Evolutionary conservation across 192 early-diverging fungal genomes (phyloP).

Genomic region (Backusella macrospora): DNA sequence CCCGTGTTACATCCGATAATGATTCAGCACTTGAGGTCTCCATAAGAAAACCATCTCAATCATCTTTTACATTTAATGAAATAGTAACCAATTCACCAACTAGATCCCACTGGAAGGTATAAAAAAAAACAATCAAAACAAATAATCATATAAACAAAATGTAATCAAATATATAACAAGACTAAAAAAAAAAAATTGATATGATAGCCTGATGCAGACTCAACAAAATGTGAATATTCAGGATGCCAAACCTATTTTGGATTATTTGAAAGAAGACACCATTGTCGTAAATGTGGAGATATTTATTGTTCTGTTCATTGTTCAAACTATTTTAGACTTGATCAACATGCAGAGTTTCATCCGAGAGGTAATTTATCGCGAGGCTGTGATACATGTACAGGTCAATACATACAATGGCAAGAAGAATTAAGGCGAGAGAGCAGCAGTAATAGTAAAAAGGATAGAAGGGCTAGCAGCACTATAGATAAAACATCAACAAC

Average conservation of each 20-base stretch:
- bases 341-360: constrained; percentile 36
- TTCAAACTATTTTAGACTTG: constrained; percentile 40
- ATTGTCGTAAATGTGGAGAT: constrained; percentile 42
- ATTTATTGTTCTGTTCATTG: constrained; percentile 41
- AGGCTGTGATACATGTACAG: constrained; percentile 36
- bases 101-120: constrained; percentile 33
- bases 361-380: constrained; percentile 30
- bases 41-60: background rate
- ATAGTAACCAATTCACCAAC: constrained; percentile 22
- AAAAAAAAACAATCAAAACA: background rate
- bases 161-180: background rate
- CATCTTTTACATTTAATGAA: background rate
- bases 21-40: constrained; percentile 22
- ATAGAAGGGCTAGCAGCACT: too few species aligned
- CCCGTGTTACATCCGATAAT: constrained; percentile 13
- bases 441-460: too few species aligned
- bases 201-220: constrained; percentile 38
- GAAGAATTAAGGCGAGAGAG: constrained; percentile 8
- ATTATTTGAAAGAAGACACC: constrained; percentile 43
- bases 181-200: background rate
- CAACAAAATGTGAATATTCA: constrained; percentile 27
- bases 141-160: background rate
- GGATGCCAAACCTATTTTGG: constrained; percentile 29
- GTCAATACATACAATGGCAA: constrained; percentile 28
- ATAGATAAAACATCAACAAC: constrained; percentile 1